A percentile compares a stretch with the other conserved stretches of the same genome.
These are phyloP conservation scores for Cryptosporidium baileyi DNA, from an alignment of 169 alveolate genomes.

Conservation along the genomic window DNA sequence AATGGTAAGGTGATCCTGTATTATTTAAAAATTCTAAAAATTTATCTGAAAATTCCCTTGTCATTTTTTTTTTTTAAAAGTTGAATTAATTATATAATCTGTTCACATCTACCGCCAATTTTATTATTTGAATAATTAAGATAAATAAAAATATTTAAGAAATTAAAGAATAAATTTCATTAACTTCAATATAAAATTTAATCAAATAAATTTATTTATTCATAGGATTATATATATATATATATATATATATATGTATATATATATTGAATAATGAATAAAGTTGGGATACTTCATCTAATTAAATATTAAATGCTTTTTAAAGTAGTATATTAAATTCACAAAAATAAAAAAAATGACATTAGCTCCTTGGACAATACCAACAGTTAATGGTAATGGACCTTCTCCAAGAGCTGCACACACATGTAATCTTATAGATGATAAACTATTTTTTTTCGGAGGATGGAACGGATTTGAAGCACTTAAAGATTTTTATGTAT, in stretches of 20 bases:
- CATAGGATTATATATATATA: not conserved
- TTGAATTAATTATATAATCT: too few species aligned
- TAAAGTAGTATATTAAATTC: not conserved
- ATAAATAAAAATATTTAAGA: too few species aligned
- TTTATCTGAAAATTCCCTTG: conserved; percentile 35
- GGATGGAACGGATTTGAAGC: conserved; percentile 81
- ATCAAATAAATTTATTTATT: not conserved
- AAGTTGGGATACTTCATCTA: too few species aligned
- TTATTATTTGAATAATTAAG: too few species aligned
- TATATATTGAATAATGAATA: too few species aligned
- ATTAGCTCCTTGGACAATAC: conserved; percentile 57
- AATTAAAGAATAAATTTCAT: too few species aligned
- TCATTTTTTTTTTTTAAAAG: too few species aligned
- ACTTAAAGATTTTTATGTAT: conserved; percentile 78
- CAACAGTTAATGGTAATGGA: conserved; percentile 73
- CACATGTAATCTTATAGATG: conserved; percentile 77
- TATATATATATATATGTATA: not conserved
- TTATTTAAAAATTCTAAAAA: conserved; percentile 77
- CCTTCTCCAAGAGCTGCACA: conserved; percentile 83
- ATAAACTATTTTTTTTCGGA: conserved; percentile 75
- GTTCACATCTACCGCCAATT: too few species aligned
- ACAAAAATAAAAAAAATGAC: not conserved
- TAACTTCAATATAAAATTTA: too few species aligned
- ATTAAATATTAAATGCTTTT: too few species aligned
- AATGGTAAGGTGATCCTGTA: conserved; percentile 84